These are phyloP conservation scores for Gliomastix tumulicola DNA, from an alignment of 2,329 filamentous ascomycete species.

Conservation along the genomic window DNA sequence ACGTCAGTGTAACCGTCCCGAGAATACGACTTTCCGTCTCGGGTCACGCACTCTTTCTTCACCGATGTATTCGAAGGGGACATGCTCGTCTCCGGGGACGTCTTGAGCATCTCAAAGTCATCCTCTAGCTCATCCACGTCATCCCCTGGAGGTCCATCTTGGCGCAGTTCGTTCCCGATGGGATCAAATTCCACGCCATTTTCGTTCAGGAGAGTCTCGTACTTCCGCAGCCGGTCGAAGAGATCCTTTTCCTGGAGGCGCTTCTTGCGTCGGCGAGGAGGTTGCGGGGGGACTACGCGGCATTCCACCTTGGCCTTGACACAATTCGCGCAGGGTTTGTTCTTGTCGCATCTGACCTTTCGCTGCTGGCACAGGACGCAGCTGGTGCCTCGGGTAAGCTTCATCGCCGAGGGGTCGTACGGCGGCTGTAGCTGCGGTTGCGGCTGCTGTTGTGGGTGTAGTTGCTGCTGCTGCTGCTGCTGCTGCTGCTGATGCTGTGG, in stretches of 20 bases:
- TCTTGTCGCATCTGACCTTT: constrained; percentile 69
- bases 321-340: constrained; percentile 65
- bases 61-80: constrained; percentile 20
- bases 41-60: constrained; percentile 15
- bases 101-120: constrained; percentile 47
- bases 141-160: constrained; percentile 26
- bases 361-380: constrained; percentile 72
- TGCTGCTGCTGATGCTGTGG: constrained; percentile 5
- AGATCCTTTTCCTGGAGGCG: constrained; percentile 64
- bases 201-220: constrained; percentile 59
- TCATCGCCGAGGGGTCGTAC: constrained; percentile 36
- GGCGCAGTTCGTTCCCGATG: constrained; percentile 41
- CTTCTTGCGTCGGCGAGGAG: constrained; percentile 52
- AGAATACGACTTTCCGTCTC: neutral
- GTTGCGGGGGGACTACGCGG: constrained; percentile 47
- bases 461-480: constrained; percentile 12
- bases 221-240: constrained; percentile 60
- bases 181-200: constrained; percentile 64
- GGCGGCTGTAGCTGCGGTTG: constrained; percentile 13
- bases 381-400: constrained; percentile 52
- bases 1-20: neutral
- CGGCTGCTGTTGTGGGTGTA: constrained; percentile 8
- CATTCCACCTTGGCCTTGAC: constrained; percentile 56
- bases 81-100: constrained; percentile 38
- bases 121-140: constrained; percentile 50